A percentile compares a stretch with the other conserved stretches of the same genome.
phyloP scores from a whole-genome alignment of 1,284 basidiomycete species.

The Pholiota adiposa region DNA sequence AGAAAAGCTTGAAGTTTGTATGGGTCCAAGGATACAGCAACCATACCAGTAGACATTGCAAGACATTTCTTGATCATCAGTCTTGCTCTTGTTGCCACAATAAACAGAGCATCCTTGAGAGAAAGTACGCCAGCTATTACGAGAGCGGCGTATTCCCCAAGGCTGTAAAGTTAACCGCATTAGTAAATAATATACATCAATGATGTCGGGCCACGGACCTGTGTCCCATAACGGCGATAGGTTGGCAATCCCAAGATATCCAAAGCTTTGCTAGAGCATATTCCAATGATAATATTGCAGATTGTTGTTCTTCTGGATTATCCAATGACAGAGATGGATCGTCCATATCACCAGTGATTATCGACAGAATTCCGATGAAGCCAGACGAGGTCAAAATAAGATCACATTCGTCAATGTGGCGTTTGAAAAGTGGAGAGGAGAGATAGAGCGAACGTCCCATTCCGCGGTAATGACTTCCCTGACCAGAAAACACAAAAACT shows the following conservation, averaged over 20 bases:
- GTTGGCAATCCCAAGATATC: constrained; percentile 67
- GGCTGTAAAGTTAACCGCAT: constrained; percentile 38
- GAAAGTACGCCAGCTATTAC: constrained; percentile 59
- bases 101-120: constrained; percentile 55
- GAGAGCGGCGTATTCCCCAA: constrained; percentile 75
- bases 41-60: constrained; percentile 56
- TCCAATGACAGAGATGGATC: constrained; percentile 24
- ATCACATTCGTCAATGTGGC: constrained; percentile 61
- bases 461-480: constrained; percentile 66
- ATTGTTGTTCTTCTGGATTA: constrained; percentile 53
- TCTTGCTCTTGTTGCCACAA: constrained; percentile 62
- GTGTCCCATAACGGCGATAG: constrained; percentile 63
- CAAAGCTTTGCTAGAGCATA: constrained; percentile 63
- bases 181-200: constrained; percentile 6
- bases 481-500: constrained; percentile 73
- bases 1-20: constrained; percentile 41
- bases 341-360: constrained; percentile 40
- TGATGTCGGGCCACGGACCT: constrained; percentile 48
- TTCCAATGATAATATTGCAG: constrained; percentile 61
- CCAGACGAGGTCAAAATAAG: constrained; percentile 49
- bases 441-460: constrained; percentile 65
- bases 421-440: constrained; percentile 47
- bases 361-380: constrained; percentile 51
- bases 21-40: constrained; percentile 51
- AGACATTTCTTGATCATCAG: constrained; percentile 56